A percentile compares a stretch with the other conserved stretches of the same genome.
These are phyloP conservation scores for Heritiera littoralis DNA, from an alignment of 345 rosid genomes.

Conservation along the genomic window DNA sequence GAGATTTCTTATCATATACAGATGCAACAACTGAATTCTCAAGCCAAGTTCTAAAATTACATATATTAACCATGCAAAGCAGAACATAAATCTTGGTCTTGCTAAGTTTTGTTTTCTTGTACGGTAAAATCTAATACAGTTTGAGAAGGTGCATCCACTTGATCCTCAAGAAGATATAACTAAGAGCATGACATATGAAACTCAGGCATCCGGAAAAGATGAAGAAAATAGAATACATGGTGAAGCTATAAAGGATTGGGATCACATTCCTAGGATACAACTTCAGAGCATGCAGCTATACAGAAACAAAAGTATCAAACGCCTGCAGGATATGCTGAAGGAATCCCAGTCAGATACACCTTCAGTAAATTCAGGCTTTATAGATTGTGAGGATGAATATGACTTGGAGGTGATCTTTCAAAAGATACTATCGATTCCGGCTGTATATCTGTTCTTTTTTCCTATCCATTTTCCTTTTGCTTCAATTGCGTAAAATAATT, in stretches of 20 bases:
- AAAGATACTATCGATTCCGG: background rate
- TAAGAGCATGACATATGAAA: constrained; percentile 17
- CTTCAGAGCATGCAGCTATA: constrained; percentile 25
- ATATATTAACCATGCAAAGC: background rate
- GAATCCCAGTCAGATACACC: constrained; percentile 57
- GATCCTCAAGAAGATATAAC: constrained; percentile 33
- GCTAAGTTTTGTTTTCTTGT: background rate
- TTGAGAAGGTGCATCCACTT: constrained; percentile 48
- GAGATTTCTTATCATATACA: background rate
- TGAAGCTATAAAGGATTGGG: constrained; percentile 23
- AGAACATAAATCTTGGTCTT: background rate
- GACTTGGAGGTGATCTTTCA: constrained; percentile 42
- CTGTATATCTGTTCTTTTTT: background rate
- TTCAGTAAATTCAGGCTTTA: constrained; percentile 28
- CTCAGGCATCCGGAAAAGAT: constrained; percentile 16
- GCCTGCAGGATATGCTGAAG: constrained; percentile 59
- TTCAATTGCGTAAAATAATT: background rate
- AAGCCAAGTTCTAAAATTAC: background rate
- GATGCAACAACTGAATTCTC: background rate
- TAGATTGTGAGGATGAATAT: constrained; percentile 32
- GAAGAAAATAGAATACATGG: constrained; percentile 20
- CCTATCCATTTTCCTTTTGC: background rate
- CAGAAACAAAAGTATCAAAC: constrained; percentile 35
- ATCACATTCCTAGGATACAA: constrained; percentile 30
- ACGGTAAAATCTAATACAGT: constrained; percentile 33